Percentiles rank a stretch among this genome's conserved stretches.
phyloP scores from a whole-genome alignment of 768 basidiomycete genomes.

The Tubosaeta brunneosetosa region DNA sequence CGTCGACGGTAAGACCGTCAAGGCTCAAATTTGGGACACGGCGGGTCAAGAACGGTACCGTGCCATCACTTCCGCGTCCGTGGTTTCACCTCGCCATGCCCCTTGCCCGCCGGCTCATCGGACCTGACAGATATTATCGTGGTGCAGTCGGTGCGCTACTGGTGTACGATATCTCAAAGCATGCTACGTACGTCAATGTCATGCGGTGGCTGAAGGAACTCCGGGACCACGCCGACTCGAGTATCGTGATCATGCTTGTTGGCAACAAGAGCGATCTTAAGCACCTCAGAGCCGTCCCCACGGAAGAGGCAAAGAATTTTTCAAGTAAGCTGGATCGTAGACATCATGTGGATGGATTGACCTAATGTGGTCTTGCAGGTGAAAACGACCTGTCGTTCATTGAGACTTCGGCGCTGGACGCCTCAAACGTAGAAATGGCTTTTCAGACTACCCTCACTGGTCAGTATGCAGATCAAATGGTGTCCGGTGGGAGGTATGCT shows the following conservation, averaged over 20 bases:
- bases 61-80: conserved; percentile 93
- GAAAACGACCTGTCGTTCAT: conserved; percentile 94
- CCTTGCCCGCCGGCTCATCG: background rate
- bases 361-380: conserved; percentile 39
- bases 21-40: conserved; percentile 99
- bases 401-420: conserved; percentile 99
- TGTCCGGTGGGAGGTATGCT: background rate
- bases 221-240: conserved; percentile 89
- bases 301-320: conserved; percentile 94
- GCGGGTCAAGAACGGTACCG: conserved; percentile 97
- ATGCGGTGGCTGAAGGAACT: conserved; percentile 96
- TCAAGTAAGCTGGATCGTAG: conserved; percentile 52
- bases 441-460: conserved; percentile 97
- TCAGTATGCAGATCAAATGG: conserved; percentile 21
- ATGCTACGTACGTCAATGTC: conserved; percentile 91
- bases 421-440: conserved; percentile 94
- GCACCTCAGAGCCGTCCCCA: conserved; percentile 92
- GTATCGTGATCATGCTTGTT: conserved; percentile 93
- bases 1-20: conserved; percentile 95
- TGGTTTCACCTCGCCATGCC: conserved; percentile 1
- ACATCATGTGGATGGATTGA: background rate
- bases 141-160: conserved; percentile 92
- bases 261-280: conserved; percentile 99
- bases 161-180: conserved; percentile 93
- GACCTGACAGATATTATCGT: conserved; percentile 77